Evolutionary conservation across 352 stramenopile genomes (phyloP), one percentile per base, ranked within the genome.

Genomic region (Elongisporangium anandrum): DNA sequence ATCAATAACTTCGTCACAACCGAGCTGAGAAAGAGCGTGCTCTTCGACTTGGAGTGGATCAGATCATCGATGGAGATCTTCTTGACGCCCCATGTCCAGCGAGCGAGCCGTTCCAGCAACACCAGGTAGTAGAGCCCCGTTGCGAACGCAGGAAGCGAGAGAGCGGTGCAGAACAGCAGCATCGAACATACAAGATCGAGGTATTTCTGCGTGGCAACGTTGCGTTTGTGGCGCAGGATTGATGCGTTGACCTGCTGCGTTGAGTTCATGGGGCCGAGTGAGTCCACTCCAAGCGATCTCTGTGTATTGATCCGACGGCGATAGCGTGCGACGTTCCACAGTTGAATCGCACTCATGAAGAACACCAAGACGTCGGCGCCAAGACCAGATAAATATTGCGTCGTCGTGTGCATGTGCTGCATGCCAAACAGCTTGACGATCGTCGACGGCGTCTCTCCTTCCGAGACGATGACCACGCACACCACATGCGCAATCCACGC

Each of bases 81-180:
- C 56, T 84, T 78, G 0, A 79, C 70, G 49, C 76, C 82, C 29
- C 89, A 74, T 13, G 84, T 92, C 73, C 85, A 94, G 23, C 69
- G 66, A n/a, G 88, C 56, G 21, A 95, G 68, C 2, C 81, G 65
- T 15, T 68, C 52, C 6, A 94, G 24, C 20, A 91, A 26, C 13
- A 89, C 56, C 8, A 92, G 6, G 48, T 90, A 95, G 45, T 88
- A 78, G 13, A 81, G 41, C 0, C 66, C 79, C 0, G 82, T 78
- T 0, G 75, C 79, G 17, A 81, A 73, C 1, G 81, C 77, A 3
- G 83, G 82, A 3, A 91, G 70, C 9, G 78, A 68, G 24, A 91
- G 72, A 0, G 79, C 69, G 12, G 81, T 85, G 45, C 87, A 54
- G 49, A 93, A 79, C 3, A 95, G 70, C 38, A 92, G 50, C 8